Base-by-base conservation (phyloP, 2,329 filamentous ascomycete species). In the Eutypa lata region DNA sequence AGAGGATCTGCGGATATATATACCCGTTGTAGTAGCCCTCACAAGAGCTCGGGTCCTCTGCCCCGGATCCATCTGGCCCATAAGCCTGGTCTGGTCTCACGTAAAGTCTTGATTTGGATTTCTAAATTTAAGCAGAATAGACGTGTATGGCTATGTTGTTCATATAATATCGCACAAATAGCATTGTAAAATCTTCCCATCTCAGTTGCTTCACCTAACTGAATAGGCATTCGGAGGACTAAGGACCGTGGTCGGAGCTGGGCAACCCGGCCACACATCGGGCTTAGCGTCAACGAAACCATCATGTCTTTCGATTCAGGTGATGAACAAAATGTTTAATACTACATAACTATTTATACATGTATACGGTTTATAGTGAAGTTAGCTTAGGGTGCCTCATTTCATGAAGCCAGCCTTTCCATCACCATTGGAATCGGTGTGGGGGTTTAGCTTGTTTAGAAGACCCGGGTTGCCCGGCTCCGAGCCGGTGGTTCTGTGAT, bases 391-490 rank as follows among this genome's bases (percentile, higher is more conserved):
- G 26, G 26, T 31, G 10, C 10, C 26, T 50, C 75, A 81, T 49
- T 75, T 67, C 75, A 81, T 78, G 57, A 83, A 59, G 2, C 80
- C 80, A 26, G 69, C 67, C 72, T 82, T 80, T 53, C 81, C 81
- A 66, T 84, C 80, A 38, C 76, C 70, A 57, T 82, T 72, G 26
- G 79, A 56, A 60, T 84, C 80, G 40, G 70, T 73, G 66, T 68
- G 74, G 2, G 81, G 80, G 68, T 84, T 83, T 37, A 84, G 54
- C 63, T 76, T 78, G 52, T 82, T 73, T 67, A 79, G 64, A 54
- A 84, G 56, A 16, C 71, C 68, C 2, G 79, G 72, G 26, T 10
- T 10, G 10, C 10, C 10, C 5, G 2, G 52, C 45, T 37, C 46
- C 51, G 51, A 53, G 52, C 51, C 56, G 52, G 33, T 58, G 50